Conservation (phyloP, 768 basidiomycete species). For the Chalciporus pseudorubinellus region DNA sequence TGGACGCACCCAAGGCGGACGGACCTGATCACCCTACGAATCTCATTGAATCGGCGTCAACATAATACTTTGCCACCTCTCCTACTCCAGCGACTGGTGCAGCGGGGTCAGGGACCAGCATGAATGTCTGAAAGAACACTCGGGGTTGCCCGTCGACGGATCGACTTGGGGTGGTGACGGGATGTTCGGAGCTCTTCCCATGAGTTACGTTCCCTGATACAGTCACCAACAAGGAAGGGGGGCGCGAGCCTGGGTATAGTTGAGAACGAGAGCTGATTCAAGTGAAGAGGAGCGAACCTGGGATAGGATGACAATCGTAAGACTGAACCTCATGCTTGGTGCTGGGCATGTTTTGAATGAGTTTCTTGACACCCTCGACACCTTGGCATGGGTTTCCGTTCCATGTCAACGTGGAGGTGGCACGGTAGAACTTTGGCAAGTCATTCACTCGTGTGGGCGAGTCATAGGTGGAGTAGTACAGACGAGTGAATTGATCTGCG, state of each 20-base stretch:
- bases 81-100: constrained; percentile 63
- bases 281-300: constrained; percentile 46
- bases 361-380: constrained; percentile 59
- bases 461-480: constrained; percentile 83
- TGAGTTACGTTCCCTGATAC: constrained; percentile 81
- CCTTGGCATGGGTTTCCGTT: constrained; percentile 82
- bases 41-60: constrained; percentile 74
- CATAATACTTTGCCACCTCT: constrained; percentile 79
- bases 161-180: constrained; percentile 44
- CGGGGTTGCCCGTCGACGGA: constrained; percentile 75
- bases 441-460: constrained; percentile 72
- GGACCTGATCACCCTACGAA: constrained; percentile 65
- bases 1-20: neutral
- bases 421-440: constrained; percentile 78
- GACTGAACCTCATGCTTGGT: constrained; percentile 86
- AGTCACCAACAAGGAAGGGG: constrained; percentile 74
- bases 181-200: constrained; percentile 61
- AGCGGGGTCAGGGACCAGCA: constrained; percentile 73
- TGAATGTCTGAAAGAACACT: constrained; percentile 85
- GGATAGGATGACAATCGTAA: constrained; percentile 88
- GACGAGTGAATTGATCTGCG: constrained; percentile 77
- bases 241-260: constrained; percentile 58
- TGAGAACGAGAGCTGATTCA: constrained; percentile 10
- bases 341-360: constrained; percentile 69
- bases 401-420: constrained; percentile 76